A percentile compares a stretch with the other conserved stretches of the same genome.
Conservation (phyloP, 352 stramenopile species). For the Lagenidium giganteum region DNA sequence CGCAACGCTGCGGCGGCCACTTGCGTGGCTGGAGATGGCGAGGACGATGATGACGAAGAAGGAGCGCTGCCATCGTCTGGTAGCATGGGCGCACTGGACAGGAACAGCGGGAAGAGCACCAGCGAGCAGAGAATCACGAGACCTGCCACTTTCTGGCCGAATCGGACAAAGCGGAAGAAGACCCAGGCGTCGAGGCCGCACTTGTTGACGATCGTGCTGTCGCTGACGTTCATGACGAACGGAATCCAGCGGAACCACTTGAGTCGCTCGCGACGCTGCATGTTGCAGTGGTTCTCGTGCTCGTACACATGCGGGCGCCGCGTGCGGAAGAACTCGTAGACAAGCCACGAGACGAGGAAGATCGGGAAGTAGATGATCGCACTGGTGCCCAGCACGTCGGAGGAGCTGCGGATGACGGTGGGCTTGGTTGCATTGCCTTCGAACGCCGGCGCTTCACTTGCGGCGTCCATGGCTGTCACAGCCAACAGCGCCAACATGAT, state of each 20-base stretch:
- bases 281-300: conserved; percentile 37
- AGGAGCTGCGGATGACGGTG: too few species aligned
- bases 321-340: conserved; percentile 58
- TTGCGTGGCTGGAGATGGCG: too few species aligned
- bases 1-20: conserved; percentile 16
- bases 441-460: too few species aligned
- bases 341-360: conserved; percentile 38
- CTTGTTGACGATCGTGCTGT: conserved; percentile 48
- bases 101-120: conserved; percentile 71
- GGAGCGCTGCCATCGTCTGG: conserved; percentile 21
- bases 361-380: conserved; percentile 62
- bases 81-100: conserved; percentile 24
- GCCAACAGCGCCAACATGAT: too few species aligned
- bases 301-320: conserved; percentile 38
- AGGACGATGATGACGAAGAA: too few species aligned
- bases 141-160: conserved; percentile 60
- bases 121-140: conserved; percentile 47
- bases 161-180: conserved; percentile 68
- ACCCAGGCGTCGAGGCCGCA: conserved; percentile 72
- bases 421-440: too few species aligned
- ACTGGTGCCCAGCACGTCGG: conserved; percentile 52
- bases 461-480: too few species aligned
- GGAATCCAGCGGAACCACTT: conserved; percentile 53
- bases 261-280: conserved; percentile 21
- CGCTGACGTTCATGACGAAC: conserved; percentile 47